Evolutionary conservation across 108 stramenopile species (phyloP).

Genomic region (Skeletonema tropicum): DNA sequence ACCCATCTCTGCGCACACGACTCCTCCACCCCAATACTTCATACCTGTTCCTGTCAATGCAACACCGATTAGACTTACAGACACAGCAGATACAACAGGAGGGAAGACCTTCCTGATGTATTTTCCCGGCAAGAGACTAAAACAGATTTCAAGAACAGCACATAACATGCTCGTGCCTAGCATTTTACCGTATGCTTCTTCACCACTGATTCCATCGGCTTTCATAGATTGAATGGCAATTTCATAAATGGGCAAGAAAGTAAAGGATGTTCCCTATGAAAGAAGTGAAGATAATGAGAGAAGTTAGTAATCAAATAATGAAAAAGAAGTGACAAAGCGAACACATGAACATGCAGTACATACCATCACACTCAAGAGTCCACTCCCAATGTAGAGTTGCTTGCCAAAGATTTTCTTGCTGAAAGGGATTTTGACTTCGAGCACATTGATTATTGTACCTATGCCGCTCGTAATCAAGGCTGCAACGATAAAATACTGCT

Average conservation of each 20-base stretch:
- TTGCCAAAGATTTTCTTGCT: conserved; percentile 59
- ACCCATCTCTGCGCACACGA: conserved; percentile 78
- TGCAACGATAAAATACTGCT: conserved; percentile 76
- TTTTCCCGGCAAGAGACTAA: conserved; percentile 57
- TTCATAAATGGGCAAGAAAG: conserved; percentile 80
- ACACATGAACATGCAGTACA: not conserved
- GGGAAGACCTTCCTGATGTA: conserved; percentile 68
- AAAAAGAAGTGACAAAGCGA: not conserved
- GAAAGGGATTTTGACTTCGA: conserved; percentile 56
- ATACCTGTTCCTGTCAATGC: conserved; percentile 81
- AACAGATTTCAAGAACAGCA: conserved; percentile 61
- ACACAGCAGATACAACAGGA: conserved; percentile 68
- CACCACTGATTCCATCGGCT: conserved; percentile 54
- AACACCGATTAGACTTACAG: conserved; percentile 85
- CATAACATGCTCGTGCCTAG: conserved; percentile 78
- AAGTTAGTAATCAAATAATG: not conserved
- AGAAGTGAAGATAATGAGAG: not conserved
- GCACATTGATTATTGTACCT: conserved; percentile 70
- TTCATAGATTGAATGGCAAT: conserved; percentile 73
- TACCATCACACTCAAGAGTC: conserved; percentile 78
- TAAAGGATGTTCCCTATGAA: conserved; percentile 62
- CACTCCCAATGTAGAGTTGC: conserved; percentile 62
- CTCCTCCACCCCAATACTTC: conserved; percentile 89
- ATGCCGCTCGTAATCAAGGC: conserved; percentile 74
- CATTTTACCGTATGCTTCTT: conserved; percentile 76